phyloP scores from a whole-genome alignment of 2,329 filamentous ascomycete genomes.

The Curvularia eragrostidis region DNA sequence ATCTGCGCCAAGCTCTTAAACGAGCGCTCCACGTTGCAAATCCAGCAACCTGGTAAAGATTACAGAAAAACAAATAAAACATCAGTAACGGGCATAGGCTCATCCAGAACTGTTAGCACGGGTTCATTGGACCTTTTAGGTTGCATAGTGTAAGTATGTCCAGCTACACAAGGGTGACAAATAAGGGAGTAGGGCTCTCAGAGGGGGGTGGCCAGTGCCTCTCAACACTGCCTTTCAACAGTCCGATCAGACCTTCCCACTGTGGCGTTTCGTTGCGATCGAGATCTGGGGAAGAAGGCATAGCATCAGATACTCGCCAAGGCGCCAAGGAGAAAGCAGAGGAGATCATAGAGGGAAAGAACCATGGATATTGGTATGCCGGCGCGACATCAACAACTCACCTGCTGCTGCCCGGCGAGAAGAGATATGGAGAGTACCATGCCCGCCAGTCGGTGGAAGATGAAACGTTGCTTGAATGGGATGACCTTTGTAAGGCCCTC shows the following conservation, averaged over 20 bases:
- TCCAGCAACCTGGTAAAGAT: not conserved
- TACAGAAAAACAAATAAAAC: not conserved
- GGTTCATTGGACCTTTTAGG: not conserved
- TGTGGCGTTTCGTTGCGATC: not conserved
- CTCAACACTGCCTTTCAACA: not conserved
- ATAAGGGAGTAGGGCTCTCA: not conserved
- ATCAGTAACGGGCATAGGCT: not conserved
- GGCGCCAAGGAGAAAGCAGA: conserved; percentile 11
- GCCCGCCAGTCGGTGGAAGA: not conserved
- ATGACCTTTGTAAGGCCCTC: conserved; percentile 9
- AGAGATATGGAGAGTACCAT: not conserved
- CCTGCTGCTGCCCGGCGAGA: not conserved
- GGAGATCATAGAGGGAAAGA: conserved; percentile 1
- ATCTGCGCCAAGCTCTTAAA: not conserved
- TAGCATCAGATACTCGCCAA: conserved; percentile 12
- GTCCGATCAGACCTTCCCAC: not conserved
- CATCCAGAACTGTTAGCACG: not conserved
- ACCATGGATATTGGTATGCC: not conserved
- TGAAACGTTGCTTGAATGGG: conserved; percentile 8
- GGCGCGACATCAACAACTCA: conserved; percentile 3
- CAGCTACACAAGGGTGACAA: not conserved
- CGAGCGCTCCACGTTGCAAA: not conserved
- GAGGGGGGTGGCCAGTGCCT: not conserved
- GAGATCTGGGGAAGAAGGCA: not conserved
- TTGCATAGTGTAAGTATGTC: not conserved